Conservation (phyloP, 1,284 basidiomycete genomes). For the Irpex sp. region DNA sequence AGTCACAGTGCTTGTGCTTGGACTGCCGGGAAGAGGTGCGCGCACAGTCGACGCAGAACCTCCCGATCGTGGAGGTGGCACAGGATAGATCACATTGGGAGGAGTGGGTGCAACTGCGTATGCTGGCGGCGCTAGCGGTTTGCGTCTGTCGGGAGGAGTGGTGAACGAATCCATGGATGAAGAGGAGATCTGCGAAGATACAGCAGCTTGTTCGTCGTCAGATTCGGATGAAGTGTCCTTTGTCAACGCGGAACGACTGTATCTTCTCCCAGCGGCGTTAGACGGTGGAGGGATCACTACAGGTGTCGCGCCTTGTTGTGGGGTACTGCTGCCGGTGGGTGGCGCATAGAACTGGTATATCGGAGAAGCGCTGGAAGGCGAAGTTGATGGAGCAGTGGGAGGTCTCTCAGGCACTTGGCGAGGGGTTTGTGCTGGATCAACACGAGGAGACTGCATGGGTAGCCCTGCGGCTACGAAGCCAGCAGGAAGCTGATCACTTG, state of each 20-base stretch:
- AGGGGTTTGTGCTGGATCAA: conserved; percentile 1
- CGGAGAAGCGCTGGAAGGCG: conserved; percentile 3
- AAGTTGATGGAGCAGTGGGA: conserved; percentile 1
- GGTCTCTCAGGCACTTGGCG: conserved; percentile 2
- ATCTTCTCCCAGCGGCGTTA: conserved; percentile 2
- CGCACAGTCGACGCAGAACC: conserved; percentile 10
- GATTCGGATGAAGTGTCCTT: conserved; percentile 8
- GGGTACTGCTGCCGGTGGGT: conserved; percentile 6
- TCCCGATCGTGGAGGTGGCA: conserved; percentile 3
- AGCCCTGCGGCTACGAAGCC: conserved; percentile 28
- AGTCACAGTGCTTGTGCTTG: conserved; percentile 9
- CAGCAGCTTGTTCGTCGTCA: not conserved
- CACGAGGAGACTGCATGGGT: conserved; percentile 9
- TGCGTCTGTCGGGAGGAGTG: conserved; percentile 12
- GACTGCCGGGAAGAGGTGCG: conserved; percentile 18
- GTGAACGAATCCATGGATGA: conserved; percentile 16
- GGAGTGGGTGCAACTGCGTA: conserved; percentile 16
- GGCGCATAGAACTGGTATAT: conserved; percentile 12
- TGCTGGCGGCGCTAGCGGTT: not conserved
- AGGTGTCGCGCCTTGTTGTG: conserved; percentile 5
- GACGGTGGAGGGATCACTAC: conserved; percentile 13
- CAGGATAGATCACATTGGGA: conserved; percentile 14
- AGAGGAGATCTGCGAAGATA: conserved; percentile 3
- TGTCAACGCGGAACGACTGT: conserved; percentile 12
- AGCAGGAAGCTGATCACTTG: conserved; percentile 24